Evolutionary conservation across 805 yeast genomes (phyloP), one percentile per base, ranked within the genome.

Genomic region (Wickerhamomyces canadensis): DNA sequence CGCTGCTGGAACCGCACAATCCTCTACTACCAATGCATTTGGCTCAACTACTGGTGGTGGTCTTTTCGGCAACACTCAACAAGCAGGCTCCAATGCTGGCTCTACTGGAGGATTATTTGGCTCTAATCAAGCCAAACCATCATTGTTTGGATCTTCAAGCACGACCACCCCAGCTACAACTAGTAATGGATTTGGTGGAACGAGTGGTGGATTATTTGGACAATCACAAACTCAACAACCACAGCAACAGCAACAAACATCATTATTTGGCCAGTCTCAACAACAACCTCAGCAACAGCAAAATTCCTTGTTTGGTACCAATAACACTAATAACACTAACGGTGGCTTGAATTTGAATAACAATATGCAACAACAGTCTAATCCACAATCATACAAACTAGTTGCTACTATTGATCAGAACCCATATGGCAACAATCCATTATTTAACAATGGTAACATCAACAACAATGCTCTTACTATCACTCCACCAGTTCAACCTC

Each of bases 391-490:
- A 6, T 44, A 47, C 15, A 47, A 43, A 27, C 48, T 58, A 14
- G 52, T 57, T 33, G 55, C 45, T 35, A 45, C 63, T 37, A 54
- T 62, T 36, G 67, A 63, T 40, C 67, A 69, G 41, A 76, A 82
- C 54, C 96, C 96, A 31, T 89, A 85, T 55, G 95, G 96, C 2
- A 71, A 76, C 33, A 80, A 80, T 49, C 84, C 88, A 6, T 64
- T 89, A 36, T 86, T 84, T 49, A 58, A 55, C 30, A 49, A 58
- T 21, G 57, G 58, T 23, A 52, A 61, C n/a, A 64, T 62, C 9
- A 49, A 52, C 21, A 54, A 64, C 13, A 62, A 68, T 6, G 36
- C n/a, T n/a, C n/a, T 62, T 17, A 56, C 61, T 19, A 64, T 71
- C 4, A 54, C 52, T 31, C 60, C 66, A 11, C 52, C 62, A 11